Evolutionary conservation across 352 stramenopile species (phyloP).

Genomic region (Pythium rishiriense): DNA sequence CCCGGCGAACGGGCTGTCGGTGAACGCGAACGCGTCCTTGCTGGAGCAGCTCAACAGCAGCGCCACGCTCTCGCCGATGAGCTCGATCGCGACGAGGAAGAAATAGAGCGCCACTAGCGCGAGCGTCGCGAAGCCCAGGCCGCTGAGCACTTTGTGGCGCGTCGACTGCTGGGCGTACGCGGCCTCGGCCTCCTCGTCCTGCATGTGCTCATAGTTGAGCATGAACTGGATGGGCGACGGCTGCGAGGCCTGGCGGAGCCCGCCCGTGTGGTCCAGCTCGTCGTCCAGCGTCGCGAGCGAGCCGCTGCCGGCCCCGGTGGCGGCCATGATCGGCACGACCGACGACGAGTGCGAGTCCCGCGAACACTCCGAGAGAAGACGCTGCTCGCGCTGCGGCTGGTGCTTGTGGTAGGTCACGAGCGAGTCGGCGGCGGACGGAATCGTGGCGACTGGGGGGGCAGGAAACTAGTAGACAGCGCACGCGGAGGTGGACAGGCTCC

Average conservation of each 20-base stretch:
- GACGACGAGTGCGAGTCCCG: constrained; percentile 18
- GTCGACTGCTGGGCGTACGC: constrained; percentile 22
- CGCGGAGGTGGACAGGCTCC: no score
- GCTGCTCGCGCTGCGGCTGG: background rate
- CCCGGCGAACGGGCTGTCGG: constrained; percentile 70
- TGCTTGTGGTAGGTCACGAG: background rate
- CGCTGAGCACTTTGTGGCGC: background rate
- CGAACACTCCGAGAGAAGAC: background rate
- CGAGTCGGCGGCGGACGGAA: background rate
- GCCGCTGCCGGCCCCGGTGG: background rate
- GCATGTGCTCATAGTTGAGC: constrained; percentile 26
- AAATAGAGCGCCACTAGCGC: constrained; percentile 71
- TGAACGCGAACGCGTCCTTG: constrained; percentile 70
- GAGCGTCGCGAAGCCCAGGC: constrained; percentile 17
- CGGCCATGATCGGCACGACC: constrained; percentile 19
- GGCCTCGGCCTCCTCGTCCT: constrained; percentile 25
- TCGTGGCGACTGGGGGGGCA: no score
- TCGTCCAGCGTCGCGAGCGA: constrained; percentile 20
- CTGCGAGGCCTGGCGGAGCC: background rate
- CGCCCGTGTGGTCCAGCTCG: background rate
- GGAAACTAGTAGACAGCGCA: no score
- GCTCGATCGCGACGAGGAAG: constrained; percentile 79
- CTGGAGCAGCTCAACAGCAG: constrained; percentile 65
- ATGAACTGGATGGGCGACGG: constrained; percentile 27
- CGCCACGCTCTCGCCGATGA: constrained; percentile 77